Conservation (phyloP, 305 asterid genomes). For the Fraxinus latifolia region DNA sequence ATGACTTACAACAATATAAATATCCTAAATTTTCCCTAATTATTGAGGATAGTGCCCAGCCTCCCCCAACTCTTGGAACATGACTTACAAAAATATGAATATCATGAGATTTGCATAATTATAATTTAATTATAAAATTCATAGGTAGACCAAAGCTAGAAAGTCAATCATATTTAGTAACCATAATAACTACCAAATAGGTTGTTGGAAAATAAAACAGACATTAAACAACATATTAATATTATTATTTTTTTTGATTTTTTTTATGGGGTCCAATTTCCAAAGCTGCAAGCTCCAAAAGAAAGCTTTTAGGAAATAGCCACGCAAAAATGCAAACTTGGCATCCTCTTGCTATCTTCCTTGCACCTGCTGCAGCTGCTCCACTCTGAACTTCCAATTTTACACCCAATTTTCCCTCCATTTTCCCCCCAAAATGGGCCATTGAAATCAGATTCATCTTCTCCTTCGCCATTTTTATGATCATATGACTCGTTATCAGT, state of each 20-base stretch:
- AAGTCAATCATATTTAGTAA: constrained; percentile 20
- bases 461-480: neutral
- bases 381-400: constrained; percentile 36
- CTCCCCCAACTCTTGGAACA: neutral
- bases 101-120: neutral
- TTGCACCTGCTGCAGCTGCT: constrained; percentile 52
- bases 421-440: constrained; percentile 22
- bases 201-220: neutral
- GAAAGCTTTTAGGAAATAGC: constrained; percentile 48
- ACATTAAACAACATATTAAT: neutral
- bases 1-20: too few species aligned
- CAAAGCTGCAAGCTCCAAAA: constrained; percentile 3
- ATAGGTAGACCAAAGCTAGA: neutral
- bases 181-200: constrained; percentile 44
- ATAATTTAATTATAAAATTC: neutral
- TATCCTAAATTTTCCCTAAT: neutral
- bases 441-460: constrained; percentile 19
- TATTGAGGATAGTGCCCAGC: neutral
- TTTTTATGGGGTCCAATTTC: neutral
- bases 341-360: constrained; percentile 42
- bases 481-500: neutral
- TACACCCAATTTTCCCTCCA: constrained; percentile 30
- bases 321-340: constrained; percentile 46
- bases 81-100: neutral
- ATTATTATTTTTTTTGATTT: neutral